Conservation (phyloP, 2,329 filamentous ascomycete genomes). For the Ophiostoma piceae region DNA sequence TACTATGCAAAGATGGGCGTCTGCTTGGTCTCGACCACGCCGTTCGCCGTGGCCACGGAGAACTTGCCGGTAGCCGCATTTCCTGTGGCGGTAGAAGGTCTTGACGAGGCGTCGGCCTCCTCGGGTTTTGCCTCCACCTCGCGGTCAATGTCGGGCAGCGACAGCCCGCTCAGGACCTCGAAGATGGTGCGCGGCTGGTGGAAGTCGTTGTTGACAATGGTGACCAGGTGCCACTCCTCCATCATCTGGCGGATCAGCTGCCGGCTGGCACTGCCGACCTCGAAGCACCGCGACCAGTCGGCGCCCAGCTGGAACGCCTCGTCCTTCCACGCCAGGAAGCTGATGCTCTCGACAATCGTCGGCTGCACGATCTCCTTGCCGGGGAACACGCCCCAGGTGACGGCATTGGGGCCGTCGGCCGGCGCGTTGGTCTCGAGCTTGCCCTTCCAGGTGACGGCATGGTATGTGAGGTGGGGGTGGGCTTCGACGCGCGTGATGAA, state of each 20-base stretch:
- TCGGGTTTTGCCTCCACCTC: conserved; percentile 33
- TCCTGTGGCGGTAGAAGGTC: background rate
- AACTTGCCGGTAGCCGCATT: conserved; percentile 22
- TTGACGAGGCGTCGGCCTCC: conserved; percentile 16
- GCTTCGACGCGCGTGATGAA: conserved; percentile 72
- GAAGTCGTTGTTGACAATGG: conserved; percentile 99
- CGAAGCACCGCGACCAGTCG: conserved; percentile 92
- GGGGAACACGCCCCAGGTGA: conserved; percentile 98
- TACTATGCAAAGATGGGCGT: background rate
- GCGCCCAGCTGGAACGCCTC: conserved; percentile 89
- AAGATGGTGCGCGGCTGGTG: conserved; percentile 78
- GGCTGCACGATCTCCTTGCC: conserved; percentile 99
- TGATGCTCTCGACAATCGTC: conserved; percentile 97
- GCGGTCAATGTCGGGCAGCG: conserved; percentile 59
- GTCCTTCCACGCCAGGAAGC: conserved; percentile 97
- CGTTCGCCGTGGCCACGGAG: conserved; percentile 15
- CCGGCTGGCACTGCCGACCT: conserved; percentile 68
- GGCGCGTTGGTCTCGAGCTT: conserved; percentile 79
- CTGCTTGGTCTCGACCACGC: background rate
- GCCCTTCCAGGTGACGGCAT: conserved; percentile 81
- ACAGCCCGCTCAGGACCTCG: conserved; percentile 73
- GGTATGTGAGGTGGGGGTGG: conserved; percentile 83
- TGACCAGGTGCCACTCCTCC: conserved; percentile 88
- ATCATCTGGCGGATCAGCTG: conserved; percentile 76
- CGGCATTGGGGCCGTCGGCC: conserved; percentile 86